phyloP scores from a whole-genome alignment of 371 early-diverging fungal genomes.

The Chytridium lagenaria region DNA sequence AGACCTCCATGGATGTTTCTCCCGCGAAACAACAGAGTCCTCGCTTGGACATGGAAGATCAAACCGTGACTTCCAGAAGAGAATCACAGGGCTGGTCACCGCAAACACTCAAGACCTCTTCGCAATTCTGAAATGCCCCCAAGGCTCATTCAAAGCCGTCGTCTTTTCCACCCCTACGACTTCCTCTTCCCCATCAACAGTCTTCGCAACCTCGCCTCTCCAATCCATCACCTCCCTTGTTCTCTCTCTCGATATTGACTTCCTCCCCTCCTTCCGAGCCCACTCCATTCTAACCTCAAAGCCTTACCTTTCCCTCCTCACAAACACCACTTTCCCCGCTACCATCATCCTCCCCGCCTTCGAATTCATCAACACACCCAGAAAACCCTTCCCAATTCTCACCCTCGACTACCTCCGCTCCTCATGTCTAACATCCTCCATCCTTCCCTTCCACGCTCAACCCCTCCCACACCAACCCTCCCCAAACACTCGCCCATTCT shows the following conservation, averaged over 20 bases:
- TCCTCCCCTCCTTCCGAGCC: constrained; percentile 30
- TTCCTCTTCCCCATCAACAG: constrained; percentile 45
- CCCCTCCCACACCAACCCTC: background rate
- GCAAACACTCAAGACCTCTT: too few species aligned
- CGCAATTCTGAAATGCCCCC: too few species aligned
- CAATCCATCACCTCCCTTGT: constrained; percentile 33
- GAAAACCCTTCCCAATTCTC: background rate
- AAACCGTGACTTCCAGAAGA: too few species aligned
- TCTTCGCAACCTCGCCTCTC: constrained; percentile 40
- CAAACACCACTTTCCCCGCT: background rate
- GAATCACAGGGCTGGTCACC: too few species aligned
- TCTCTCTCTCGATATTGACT: constrained; percentile 42
- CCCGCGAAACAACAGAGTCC: too few species aligned
- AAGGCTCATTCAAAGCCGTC: background rate
- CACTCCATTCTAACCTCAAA: constrained; percentile 4
- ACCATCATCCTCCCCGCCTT: constrained; percentile 28
- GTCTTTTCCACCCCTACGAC: constrained; percentile 41
- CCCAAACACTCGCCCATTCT: background rate
- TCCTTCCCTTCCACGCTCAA: constrained; percentile 5
- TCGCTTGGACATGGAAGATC: too few species aligned
- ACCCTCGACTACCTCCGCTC: constrained; percentile 6
- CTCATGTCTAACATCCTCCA: background rate
- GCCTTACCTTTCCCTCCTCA: background rate
- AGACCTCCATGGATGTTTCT: too few species aligned
- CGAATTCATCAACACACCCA: constrained; percentile 14